Evolutionary conservation across 2,329 filamentous ascomycete genomes (phyloP).

Genomic region (Fusarium torulosum): DNA sequence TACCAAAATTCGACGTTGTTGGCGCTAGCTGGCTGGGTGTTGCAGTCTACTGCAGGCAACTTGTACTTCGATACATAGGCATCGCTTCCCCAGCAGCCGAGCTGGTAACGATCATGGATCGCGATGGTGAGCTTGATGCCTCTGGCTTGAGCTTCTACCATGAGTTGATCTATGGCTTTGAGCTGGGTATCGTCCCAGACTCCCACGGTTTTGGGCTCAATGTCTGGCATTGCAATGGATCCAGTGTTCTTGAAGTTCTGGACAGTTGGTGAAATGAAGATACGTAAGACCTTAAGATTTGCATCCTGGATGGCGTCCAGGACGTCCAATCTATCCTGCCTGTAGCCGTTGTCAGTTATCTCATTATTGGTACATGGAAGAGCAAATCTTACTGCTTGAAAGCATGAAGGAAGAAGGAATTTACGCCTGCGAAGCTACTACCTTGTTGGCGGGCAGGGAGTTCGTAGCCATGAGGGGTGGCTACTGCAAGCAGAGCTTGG

Average conservation of each 20-base stretch:
- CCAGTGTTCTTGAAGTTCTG: background rate
- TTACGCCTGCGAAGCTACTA: background rate
- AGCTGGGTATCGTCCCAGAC: background rate
- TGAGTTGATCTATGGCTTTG: background rate
- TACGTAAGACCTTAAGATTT: background rate
- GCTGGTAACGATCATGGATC: background rate
- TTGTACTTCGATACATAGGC: background rate
- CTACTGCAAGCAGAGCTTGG: background rate
- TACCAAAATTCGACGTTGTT: background rate
- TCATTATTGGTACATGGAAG: background rate
- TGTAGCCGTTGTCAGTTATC: background rate
- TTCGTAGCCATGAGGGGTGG: background rate
- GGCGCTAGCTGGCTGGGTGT: background rate
- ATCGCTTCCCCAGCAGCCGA: background rate
- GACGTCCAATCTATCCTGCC: background rate
- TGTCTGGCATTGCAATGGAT: background rate
- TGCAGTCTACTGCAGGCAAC: background rate
- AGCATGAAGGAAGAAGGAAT: background rate
- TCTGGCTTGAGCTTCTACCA: background rate
- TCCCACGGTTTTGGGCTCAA: background rate
- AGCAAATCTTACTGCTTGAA: background rate
- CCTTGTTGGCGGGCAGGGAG: background rate
- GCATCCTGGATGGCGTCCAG: background rate
- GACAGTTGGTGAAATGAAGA: background rate
- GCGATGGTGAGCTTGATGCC: background rate